Evolutionary conservation across 176 grass and related monocot species (phyloP).

Genomic region (Cenchrus purpureus): DNA sequence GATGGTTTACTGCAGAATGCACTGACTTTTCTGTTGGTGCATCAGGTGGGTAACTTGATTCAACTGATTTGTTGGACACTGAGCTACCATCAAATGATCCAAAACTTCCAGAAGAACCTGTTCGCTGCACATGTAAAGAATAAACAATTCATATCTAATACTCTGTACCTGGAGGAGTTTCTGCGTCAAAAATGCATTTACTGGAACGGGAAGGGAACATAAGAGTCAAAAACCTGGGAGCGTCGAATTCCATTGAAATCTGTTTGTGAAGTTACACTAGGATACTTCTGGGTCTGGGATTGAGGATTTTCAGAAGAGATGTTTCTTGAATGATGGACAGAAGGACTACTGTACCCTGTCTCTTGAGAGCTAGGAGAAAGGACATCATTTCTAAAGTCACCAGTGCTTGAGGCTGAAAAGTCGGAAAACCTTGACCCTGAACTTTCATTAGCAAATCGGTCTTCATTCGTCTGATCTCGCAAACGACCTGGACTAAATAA

Average conservation of each 20-base stretch:
- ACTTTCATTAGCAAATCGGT: constrained; percentile 88
- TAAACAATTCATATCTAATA: constrained; percentile 26
- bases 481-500: constrained; percentile 67
- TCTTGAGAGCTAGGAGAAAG: constrained; percentile 85
- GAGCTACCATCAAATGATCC: constrained; percentile 72
- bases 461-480: constrained; percentile 68
- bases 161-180: constrained; percentile 20
- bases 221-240: constrained; percentile 59
- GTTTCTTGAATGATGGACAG: constrained; percentile 60
- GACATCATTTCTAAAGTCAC: constrained; percentile 68
- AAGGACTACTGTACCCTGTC: constrained; percentile 62
- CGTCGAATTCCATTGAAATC: constrained; percentile 41
- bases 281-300: constrained; percentile 48
- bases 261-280: constrained; percentile 40
- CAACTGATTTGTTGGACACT: constrained; percentile 52
- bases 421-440: constrained; percentile 86
- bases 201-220: constrained; percentile 32
- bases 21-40: constrained; percentile 54
- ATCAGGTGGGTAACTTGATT: constrained; percentile 56
- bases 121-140: constrained; percentile 73
- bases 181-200: constrained; percentile 32
- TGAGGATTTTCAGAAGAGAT: constrained; percentile 57
- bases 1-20: constrained; percentile 52
- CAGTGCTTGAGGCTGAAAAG: constrained; percentile 84
- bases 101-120: constrained; percentile 81